A percentile compares a stretch with the other conserved stretches of the same genome.
These are phyloP conservation scores for Lasiosphaeriaceae sp. DNA, from an alignment of 495 filamentous ascomycete genomes.

Conservation along the genomic window DNA sequence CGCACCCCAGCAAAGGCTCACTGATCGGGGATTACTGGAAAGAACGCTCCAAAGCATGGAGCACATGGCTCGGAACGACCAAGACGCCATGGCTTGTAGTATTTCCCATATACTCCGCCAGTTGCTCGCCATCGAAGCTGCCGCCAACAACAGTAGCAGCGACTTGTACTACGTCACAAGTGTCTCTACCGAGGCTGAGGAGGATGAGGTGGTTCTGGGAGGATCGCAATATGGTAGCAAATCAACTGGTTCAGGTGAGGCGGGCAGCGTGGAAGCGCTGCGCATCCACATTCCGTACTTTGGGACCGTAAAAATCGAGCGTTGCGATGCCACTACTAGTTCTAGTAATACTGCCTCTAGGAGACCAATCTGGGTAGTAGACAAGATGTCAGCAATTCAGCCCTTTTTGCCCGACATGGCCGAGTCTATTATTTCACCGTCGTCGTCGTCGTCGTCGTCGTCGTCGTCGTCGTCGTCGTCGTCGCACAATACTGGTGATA, in stretches of 20 bases:
- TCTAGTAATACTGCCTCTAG: too few species aligned
- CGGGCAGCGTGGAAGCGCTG: not conserved
- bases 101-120: conserved; percentile 12
- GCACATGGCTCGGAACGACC: conserved; percentile 35
- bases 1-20: conserved; percentile 33
- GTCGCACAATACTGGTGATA: too few species aligned
- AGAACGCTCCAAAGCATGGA: conserved; percentile 42
- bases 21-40: conserved; percentile 45
- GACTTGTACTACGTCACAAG: too few species aligned
- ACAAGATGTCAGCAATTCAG: too few species aligned
- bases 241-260: conserved; percentile 36
- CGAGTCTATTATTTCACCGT: too few species aligned
- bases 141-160: not conserved
- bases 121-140: conserved; percentile 25
- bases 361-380: too few species aligned
- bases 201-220: too few species aligned
- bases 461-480: too few species aligned
- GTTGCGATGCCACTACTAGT: not conserved
- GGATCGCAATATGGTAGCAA: conserved; percentile 22
- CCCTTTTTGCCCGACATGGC: too few species aligned
- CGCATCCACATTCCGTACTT: conserved; percentile 17
- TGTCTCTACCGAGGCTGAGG: too few species aligned
- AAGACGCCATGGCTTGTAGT: conserved; percentile 21
- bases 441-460: too few species aligned
- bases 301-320: conserved; percentile 12